Percentiles rank a stretch among this genome's conserved stretches.
Conservation (phyloP, 2,329 filamentous ascomycete genomes). For the Tricladium varicosporioides region DNA sequence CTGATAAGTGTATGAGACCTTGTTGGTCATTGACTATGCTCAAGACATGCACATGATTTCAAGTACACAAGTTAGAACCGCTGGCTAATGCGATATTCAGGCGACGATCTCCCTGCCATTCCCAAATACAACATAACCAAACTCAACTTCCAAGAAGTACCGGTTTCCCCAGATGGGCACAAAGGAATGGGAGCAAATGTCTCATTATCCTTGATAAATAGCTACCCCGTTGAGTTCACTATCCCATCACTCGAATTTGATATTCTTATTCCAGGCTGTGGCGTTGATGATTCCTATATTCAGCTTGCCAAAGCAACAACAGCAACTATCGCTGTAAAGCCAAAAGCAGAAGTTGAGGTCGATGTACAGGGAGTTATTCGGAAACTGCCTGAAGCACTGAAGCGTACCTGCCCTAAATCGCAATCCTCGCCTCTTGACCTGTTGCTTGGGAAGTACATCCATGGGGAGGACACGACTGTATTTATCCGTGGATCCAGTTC, state of each 20-base stretch:
- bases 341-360: conserved; percentile 64
- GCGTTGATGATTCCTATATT: conserved; percentile 68
- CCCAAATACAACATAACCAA: conserved; percentile 81
- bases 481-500: conserved; percentile 78
- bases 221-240: conserved; percentile 73
- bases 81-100: conserved; percentile 39
- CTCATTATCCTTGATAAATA: conserved; percentile 68
- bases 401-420: conserved; percentile 70
- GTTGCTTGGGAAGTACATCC: conserved; percentile 77
- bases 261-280: conserved; percentile 81
- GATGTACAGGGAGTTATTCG: conserved; percentile 70
- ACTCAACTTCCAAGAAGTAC: conserved; percentile 74
- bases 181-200: conserved; percentile 77
- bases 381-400: conserved; percentile 72
- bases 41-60: background rate
- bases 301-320: conserved; percentile 75
- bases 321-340: conserved; percentile 62
- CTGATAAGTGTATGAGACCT: conserved; percentile 19
- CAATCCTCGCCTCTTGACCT: conserved; percentile 80
- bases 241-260: conserved; percentile 82
- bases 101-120: conserved; percentile 69
- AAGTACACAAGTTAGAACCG: background rate
- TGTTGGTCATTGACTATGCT: background rate
- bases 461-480: conserved; percentile 73
- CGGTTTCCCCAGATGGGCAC: conserved; percentile 45